Evolutionary conservation across 2,329 filamentous ascomycete species (phyloP).

Genomic region (Neonectria coccinea): DNA sequence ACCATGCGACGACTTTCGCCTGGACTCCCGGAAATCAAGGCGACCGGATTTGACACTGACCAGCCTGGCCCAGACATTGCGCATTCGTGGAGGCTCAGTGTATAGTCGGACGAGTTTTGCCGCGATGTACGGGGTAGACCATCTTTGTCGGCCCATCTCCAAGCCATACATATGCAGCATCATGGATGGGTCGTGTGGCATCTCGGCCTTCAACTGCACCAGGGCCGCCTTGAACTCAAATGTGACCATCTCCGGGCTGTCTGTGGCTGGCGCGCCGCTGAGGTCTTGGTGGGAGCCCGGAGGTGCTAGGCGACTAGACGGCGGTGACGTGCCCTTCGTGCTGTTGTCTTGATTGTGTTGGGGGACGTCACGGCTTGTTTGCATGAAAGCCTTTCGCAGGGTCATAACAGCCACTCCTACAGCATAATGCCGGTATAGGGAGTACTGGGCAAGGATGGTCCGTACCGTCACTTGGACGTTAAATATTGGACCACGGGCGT

Average conservation of each 20-base stretch:
- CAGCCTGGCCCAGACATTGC: constrained; percentile 85
- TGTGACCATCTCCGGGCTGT: constrained; percentile 75
- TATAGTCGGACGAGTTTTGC: constrained; percentile 86
- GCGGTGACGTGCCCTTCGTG: constrained; percentile 34
- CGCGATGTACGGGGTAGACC: constrained; percentile 84
- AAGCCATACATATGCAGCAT: constrained; percentile 90
- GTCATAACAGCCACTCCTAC: constrained; percentile 84
- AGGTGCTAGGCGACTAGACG: constrained; percentile 53
- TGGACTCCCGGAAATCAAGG: constrained; percentile 82
- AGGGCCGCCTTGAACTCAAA: constrained; percentile 85
- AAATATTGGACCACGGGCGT: constrained; percentile 87
- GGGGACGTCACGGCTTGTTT: constrained; percentile 58
- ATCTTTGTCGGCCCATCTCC: constrained; percentile 86
- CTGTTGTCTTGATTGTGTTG: constrained; percentile 49
- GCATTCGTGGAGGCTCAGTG: constrained; percentile 86
- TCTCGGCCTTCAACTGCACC: constrained; percentile 86
- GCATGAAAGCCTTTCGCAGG: constrained; percentile 76
- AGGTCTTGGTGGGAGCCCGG: constrained; percentile 50
- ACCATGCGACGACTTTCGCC: constrained; percentile 71
- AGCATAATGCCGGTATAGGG: constrained; percentile 92
- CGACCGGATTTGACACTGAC: constrained; percentile 85
- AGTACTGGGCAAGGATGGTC: constrained; percentile 87
- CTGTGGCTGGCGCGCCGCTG: constrained; percentile 49
- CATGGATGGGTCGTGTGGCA: constrained; percentile 90
- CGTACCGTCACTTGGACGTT: constrained; percentile 86